Evolutionary conservation across 2,329 filamentous ascomycete species (phyloP).

Genomic region (Epichloe gansuensis): DNA sequence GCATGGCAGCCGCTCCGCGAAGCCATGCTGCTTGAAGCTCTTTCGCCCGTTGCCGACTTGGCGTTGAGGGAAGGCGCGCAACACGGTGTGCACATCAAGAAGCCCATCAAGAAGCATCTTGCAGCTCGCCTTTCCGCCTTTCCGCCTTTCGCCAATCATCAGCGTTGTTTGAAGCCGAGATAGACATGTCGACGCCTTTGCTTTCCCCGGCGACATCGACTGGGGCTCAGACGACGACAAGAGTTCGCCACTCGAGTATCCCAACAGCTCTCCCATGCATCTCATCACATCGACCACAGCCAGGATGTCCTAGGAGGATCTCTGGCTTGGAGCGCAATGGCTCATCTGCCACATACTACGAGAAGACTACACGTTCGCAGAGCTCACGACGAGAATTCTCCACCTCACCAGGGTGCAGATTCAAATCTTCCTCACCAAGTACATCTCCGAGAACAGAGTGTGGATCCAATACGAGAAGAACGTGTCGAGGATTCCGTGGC

Average conservation of each 20-base stretch:
- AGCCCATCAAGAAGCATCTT: neutral
- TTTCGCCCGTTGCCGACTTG: neutral
- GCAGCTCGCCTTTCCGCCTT: neutral
- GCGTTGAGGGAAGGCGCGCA: conserved; percentile 1
- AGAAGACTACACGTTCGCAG: conserved; percentile 11
- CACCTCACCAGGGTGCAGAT: conserved; percentile 12
- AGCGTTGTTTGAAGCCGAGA: neutral
- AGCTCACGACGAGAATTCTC: conserved; percentile 9
- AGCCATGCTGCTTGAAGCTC: neutral
- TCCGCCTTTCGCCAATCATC: neutral
- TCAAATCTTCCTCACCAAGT: conserved; percentile 12
- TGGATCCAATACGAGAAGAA: conserved; percentile 12
- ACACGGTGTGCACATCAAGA: neutral
- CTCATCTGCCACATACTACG: conserved; percentile 13
- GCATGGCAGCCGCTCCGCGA: neutral
- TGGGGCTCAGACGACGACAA: conserved; percentile 6
- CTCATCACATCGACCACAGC: neutral
- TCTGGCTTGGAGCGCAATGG: conserved; percentile 16
- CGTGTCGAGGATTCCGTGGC: conserved; percentile 7
- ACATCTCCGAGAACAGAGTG: conserved; percentile 10
- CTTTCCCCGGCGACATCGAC: conserved; percentile 6
- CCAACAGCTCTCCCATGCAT: neutral
- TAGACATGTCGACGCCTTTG: neutral
- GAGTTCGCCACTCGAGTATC: neutral
- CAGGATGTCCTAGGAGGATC: conserved; percentile 12